Evolutionary conservation across 2,329 filamentous ascomycete genomes (phyloP), one percentile per base, ranked within the genome.

Genomic region (Beauveria asiatica): DNA sequence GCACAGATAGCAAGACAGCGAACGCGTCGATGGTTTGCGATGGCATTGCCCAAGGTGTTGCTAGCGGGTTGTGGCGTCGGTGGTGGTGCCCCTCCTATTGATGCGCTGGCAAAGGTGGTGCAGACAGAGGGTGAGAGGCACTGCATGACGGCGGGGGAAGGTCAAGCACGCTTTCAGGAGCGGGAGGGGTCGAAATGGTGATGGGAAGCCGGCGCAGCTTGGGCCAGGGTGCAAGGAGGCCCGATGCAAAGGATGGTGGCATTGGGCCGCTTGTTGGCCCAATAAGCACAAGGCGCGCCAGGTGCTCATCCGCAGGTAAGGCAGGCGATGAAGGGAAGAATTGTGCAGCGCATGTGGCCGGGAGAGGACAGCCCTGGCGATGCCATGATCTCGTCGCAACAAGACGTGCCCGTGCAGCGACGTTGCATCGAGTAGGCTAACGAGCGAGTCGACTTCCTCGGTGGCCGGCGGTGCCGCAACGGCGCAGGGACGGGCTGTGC

Each of bases 71-170:
- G 52, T 49, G 55, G 37, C 27, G 33, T 46, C 30, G 46, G 56
- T 49, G 42, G 39, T 45, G 27, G 54, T 57, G 44, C 57, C 57
- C 48, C 57, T 50, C 57, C 57, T 42, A 53, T 60, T 19, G 51
- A 60, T 60, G 58, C 58, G 58, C 58, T 60, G 58, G 58, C 58
- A 60, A 41, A 53, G 45, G 23, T 39, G 44, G 50, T 54, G 58
- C 58, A 55, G 27, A 49, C 58, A 55, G 27, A 49, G 23, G 23
- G 42, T 42, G 51, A 54, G 30, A 42, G 51, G 44, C 9, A 55
- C 37, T 55, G 58, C 58, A 60, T 17, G 50, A 39, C 57, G 25
- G 57, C 33, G 42, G 39, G 49, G 57, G 45, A 39, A 21, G 48
- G 11, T 45, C 27, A 39, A 53, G 13, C 57, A 59, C 27, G 19